Conservation (phyloP, 768 basidiomycete species). For the Hygrophoropsis aurantiaca region DNA sequence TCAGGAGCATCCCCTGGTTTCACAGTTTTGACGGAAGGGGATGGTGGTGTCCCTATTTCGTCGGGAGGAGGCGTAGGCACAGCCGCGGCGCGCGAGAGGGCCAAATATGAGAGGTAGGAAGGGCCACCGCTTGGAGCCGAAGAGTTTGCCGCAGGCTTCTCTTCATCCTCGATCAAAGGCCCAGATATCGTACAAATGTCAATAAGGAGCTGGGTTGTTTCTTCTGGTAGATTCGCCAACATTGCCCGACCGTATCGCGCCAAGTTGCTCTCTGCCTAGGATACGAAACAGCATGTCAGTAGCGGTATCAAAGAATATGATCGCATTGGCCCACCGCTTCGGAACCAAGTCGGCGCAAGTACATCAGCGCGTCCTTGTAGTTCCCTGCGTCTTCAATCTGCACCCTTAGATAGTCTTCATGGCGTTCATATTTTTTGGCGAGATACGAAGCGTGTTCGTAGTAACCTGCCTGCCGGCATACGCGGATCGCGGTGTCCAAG, state of each 20-base stretch:
- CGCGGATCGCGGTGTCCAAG: slow-evolving; percentile 93
- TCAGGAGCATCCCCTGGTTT: slow-evolving; percentile 6
- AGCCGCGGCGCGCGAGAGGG: slow-evolving; percentile 59
- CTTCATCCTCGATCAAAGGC: slow-evolving; percentile 48
- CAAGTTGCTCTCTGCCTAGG: slow-evolving; percentile 83
- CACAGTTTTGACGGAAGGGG: slow-evolving; percentile 6
- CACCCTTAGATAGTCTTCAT: slow-evolving; percentile 92
- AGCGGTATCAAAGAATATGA: not conserved
- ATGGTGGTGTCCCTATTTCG: not conserved
- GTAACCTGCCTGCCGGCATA: slow-evolving; percentile 95
- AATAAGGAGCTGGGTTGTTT: slow-evolving; percentile 88
- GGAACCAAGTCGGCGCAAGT: slow-evolving; percentile 75
- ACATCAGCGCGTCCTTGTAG: slow-evolving; percentile 76
- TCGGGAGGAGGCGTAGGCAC: slow-evolving; percentile 17
- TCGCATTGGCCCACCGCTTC: slow-evolving; percentile 59
- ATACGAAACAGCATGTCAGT: not conserved
- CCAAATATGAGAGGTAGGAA: slow-evolving; percentile 81
- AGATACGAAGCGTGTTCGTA: slow-evolving; percentile 94
- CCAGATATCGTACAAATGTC: slow-evolving; percentile 81
- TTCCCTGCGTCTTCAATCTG: slow-evolving; percentile 86
- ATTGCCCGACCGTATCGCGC: slow-evolving; percentile 87
- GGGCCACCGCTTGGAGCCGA: slow-evolving; percentile 34
- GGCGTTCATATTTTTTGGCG: slow-evolving; percentile 85
- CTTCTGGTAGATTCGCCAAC: slow-evolving; percentile 77
- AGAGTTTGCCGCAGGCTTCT: slow-evolving; percentile 28